Evolutionary conservation across 31 red algal genomes (phyloP).

Genomic region (Bonnemaisonia californica): DNA sequence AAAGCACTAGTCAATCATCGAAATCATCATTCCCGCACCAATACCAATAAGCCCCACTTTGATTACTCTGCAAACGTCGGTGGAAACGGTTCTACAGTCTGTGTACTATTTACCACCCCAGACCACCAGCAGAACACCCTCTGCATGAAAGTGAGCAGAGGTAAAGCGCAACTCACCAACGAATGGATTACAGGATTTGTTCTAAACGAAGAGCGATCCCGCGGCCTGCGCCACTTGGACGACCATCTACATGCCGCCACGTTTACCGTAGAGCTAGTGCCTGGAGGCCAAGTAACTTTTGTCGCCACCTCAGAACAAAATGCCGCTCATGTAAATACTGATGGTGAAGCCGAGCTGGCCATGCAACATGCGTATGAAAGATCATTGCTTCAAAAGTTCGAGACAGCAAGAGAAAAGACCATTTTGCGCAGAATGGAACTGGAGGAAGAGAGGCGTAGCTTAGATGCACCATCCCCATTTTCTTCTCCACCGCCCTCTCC

Average conservation of each 20-base stretch:
- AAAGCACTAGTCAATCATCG: slow-evolving; percentile 62
- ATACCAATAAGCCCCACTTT: slow-evolving; percentile 37
- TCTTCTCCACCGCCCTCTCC: slow-evolving; percentile 12
- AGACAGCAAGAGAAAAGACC: slow-evolving; percentile 32
- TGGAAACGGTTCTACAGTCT: slow-evolving; percentile 34
- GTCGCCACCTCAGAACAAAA: slow-evolving; percentile 52
- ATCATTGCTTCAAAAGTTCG: slow-evolving; percentile 60
- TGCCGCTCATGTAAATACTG: slow-evolving; percentile 20
- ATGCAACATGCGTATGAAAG: slow-evolving; percentile 74
- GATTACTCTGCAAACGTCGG: slow-evolving; percentile 62
- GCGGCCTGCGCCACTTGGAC: slow-evolving; percentile 53
- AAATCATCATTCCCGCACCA: slow-evolving; percentile 56
- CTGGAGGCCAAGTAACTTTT: slow-evolving; percentile 59
- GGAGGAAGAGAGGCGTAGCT: slow-evolving; percentile 15
- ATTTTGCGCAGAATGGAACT: slow-evolving; percentile 31
- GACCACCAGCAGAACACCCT: slow-evolving; percentile 52
- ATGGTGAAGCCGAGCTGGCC: slow-evolving; percentile 55
- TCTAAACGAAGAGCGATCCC: slow-evolving; percentile 50
- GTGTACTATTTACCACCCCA: slow-evolving; percentile 47
- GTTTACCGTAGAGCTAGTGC: slow-evolving; percentile 49
- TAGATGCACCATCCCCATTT: slow-evolving; percentile 18
- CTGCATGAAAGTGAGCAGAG: slow-evolving; percentile 51
- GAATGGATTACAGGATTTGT: slow-evolving; percentile 66
- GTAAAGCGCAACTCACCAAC: slow-evolving; percentile 56
- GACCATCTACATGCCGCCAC: slow-evolving; percentile 64